Evolutionary conservation across 2,329 filamentous ascomycete species (phyloP), one percentile per base, ranked within the genome.

Genomic region (Botrytis aclada): DNA sequence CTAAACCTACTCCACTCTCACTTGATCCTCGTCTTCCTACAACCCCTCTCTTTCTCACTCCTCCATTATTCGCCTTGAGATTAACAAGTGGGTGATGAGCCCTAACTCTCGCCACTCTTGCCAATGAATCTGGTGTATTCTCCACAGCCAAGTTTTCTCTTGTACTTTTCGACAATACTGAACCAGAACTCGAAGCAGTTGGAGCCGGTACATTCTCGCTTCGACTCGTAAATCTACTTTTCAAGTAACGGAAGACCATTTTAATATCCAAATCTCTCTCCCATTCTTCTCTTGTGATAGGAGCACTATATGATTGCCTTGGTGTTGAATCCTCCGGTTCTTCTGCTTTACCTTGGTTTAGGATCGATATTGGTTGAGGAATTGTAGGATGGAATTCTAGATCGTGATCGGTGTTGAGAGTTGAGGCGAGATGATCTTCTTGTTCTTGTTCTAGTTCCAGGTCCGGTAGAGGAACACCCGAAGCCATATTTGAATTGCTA

Each of bases 241-340:
- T 89, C 43, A 97, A 86, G 80, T 96, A 98, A 66, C 91, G 90
- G 84, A 98, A 98, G 47, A 98, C 93, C 81, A 97, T 92, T 80
- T 92, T 93, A 76, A 98, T 89, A 79, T 98, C 95, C 8, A 98
- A 87, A 71, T 97, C 93, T 74, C 92, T 90, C 82, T 98, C 95
- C 96, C 96, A 99, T 78, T 93, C 84, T 47, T 85, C 80, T 22
- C 74, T 72, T 9, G 78, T 78, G 1, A 80, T 67, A 9, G 71
- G 60, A 34, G 75, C 67, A 47, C 20, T 56, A 56, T 32, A 56
- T 45, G 72, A 61, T 6, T 76, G 72, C 10, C 76, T 75, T 14
- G 78, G 77, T 18, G 79, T 80, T 12, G 75, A 10, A n/a, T 72
- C 76, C 51, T 66, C 64, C 12, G 75, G 73, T 61, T 70, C 71